Conservation (phyloP, 176 grass and related monocot species). For the Chrysopogon serrulatus region DNA sequence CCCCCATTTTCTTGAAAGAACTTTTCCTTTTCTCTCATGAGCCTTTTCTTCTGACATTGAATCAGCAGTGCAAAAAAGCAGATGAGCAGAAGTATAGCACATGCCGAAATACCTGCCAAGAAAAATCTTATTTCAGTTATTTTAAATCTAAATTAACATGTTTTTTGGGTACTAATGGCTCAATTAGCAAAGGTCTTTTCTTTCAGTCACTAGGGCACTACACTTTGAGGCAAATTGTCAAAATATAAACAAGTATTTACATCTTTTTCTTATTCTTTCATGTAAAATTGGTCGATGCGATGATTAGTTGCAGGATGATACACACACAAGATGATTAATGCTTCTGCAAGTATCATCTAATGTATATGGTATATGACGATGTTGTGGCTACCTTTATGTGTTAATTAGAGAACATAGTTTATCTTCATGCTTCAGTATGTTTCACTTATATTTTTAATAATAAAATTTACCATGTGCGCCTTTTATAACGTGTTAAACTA, state of each 20-base stretch:
- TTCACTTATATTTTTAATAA: not conserved
- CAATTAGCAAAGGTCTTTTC: not conserved
- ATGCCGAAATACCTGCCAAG: conserved; percentile 26
- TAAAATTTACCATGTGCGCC: no score
- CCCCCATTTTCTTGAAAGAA: no score
- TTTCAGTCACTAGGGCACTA: not conserved
- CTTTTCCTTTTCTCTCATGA: no score
- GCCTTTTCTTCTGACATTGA: no score
- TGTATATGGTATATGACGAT: no score
- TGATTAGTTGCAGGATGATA: not conserved
- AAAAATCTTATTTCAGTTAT: not conserved
- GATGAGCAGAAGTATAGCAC: conserved; percentile 6
- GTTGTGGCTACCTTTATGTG: not conserved
- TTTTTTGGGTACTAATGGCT: not conserved
- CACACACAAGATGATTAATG: not conserved
- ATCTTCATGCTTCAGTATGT: not conserved
- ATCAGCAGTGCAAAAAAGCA: conserved; percentile 21
- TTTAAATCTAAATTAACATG: not conserved
- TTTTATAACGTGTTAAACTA: not conserved
- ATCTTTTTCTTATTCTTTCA: not conserved
- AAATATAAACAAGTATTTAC: not conserved
- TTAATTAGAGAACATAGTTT: not conserved
- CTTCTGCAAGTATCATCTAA: not conserved
- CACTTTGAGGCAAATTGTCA: not conserved
- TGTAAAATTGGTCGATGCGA: not conserved